Conservation (phyloP, 2,329 filamentous ascomycete species). For the Clarireedia hainanense region DNA sequence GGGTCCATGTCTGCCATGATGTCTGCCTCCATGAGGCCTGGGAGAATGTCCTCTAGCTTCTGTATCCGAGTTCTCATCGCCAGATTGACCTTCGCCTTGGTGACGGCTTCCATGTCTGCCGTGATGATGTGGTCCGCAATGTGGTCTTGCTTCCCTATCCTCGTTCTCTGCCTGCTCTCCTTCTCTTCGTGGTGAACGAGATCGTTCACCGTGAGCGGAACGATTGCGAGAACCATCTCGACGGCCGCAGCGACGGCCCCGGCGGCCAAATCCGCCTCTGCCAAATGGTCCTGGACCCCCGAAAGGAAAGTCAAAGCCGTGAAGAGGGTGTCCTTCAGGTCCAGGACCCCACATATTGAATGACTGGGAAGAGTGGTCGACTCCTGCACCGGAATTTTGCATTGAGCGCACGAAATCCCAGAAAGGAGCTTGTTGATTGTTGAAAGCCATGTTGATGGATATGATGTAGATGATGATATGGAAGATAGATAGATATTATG, state of each 20-base stretch:
- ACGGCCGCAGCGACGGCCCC: constrained; percentile 17
- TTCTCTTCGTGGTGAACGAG: constrained; percentile 16
- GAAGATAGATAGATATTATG: neutral
- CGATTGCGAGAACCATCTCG: constrained; percentile 6
- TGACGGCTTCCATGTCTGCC: constrained; percentile 13
- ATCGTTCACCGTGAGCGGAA: constrained; percentile 1
- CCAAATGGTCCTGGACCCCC: constrained; percentile 3
- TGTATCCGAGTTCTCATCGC: constrained; percentile 8
- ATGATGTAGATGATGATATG: neutral
- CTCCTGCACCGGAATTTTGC: constrained; percentile 21
- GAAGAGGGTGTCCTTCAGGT: constrained; percentile 14
- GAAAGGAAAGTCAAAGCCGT: constrained; percentile 4
- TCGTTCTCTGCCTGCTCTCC: constrained; percentile 14
- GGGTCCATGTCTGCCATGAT: constrained; percentile 13
- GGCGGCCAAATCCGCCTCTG: constrained; percentile 11
- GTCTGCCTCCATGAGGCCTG: neutral
- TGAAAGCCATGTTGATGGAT: constrained; percentile 23
- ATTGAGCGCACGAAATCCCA: constrained; percentile 26
- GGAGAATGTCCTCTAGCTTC: constrained; percentile 2
- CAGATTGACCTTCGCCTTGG: constrained; percentile 1
- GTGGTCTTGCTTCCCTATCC: constrained; percentile 8
- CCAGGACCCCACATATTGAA: constrained; percentile 9
- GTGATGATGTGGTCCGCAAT: constrained; percentile 31
- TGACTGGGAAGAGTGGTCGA: constrained; percentile 21
- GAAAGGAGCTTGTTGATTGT: constrained; percentile 14